These are phyloP conservation scores for Trichoderma aggressivum DNA, from an alignment of 2,329 filamentous ascomycete species.

Conservation along the genomic window DNA sequence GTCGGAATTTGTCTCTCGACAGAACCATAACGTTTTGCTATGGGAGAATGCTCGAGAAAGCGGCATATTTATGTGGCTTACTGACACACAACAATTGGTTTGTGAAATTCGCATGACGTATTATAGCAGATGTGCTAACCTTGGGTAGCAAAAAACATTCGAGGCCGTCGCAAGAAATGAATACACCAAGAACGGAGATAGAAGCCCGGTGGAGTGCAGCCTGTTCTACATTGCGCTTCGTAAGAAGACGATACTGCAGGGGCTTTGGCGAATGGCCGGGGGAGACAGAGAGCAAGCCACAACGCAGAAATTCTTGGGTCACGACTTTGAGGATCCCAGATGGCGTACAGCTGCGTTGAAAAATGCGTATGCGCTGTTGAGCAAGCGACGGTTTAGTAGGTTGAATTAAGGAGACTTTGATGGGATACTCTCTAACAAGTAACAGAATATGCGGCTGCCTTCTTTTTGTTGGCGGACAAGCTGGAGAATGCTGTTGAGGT, in stretches of 20 bases:
- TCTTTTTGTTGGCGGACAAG: conserved; percentile 87
- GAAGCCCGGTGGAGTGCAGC: conserved; percentile 87
- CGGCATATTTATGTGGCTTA: conserved; percentile 93
- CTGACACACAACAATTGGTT: conserved; percentile 72
- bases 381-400: conserved; percentile 77
- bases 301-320: conserved; percentile 76
- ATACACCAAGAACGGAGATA: conserved; percentile 82
- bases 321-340: conserved; percentile 82
- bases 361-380: conserved; percentile 93
- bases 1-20: conserved; percentile 73
- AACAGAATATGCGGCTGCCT: conserved; percentile 86
- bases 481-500: conserved; percentile 82
- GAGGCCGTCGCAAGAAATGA: conserved; percentile 90
- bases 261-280: conserved; percentile 89
- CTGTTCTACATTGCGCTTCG: conserved; percentile 86
- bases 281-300: conserved; percentile 84
- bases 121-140: conserved; percentile 16
- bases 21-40: conserved; percentile 73
- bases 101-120: conserved; percentile 30
- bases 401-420: not conserved
- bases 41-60: conserved; percentile 85
- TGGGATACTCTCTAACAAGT: not conserved
- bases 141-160: conserved; percentile 59
- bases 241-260: conserved; percentile 87
- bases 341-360: conserved; percentile 91